phyloP scores from a whole-genome alignment of 2,329 filamentous ascomycete genomes.

The Pseudocercospora eumusae region DNA sequence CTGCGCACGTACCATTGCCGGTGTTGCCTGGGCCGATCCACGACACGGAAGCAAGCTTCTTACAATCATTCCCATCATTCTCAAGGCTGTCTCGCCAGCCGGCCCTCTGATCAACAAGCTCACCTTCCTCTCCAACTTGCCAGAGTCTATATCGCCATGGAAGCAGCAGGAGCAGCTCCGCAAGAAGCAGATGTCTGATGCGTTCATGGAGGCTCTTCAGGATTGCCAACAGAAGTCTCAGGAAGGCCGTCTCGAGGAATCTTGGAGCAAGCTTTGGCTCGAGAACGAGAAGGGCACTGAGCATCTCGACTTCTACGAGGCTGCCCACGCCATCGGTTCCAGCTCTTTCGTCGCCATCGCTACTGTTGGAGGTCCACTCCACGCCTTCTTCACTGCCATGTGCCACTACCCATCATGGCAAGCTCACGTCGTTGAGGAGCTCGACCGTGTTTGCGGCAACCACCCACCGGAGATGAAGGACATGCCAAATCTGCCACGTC shows the following conservation, averaged over 20 bases:
- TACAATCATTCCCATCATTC: slow-evolving; percentile 38
- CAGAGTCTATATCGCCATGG: slow-evolving; percentile 36
- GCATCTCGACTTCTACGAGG: slow-evolving; percentile 38
- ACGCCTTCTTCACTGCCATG: slow-evolving; percentile 40
- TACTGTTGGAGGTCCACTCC: slow-evolving; percentile 39
- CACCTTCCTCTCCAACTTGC: slow-evolving; percentile 38
- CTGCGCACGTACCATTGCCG: slow-evolving; percentile 39
- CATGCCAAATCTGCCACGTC: slow-evolving; percentile 37
- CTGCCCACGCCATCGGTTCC: slow-evolving; percentile 40
- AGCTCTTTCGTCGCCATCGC: slow-evolving; percentile 41
- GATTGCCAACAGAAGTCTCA: slow-evolving; percentile 36
- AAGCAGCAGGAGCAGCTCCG: slow-evolving; percentile 36
- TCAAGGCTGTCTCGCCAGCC: slow-evolving; percentile 40
- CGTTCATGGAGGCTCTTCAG: slow-evolving; percentile 38
- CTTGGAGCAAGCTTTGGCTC: slow-evolving; percentile 40
- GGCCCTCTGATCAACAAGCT: slow-evolving; percentile 41
- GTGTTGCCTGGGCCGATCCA: slow-evolving; percentile 40
- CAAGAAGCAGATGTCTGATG: slow-evolving; percentile 37
- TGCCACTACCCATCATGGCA: slow-evolving; percentile 40
- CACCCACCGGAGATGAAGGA: slow-evolving; percentile 37
- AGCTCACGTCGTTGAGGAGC: slow-evolving; percentile 35
- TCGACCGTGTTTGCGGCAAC: slow-evolving; percentile 39
- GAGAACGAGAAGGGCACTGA: slow-evolving; percentile 38
- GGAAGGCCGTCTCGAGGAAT: slow-evolving; percentile 31
- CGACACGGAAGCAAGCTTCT: slow-evolving; percentile 40